phyloP scores from a whole-genome alignment of 345 rosid genomes.

The Turnera subulata region DNA sequence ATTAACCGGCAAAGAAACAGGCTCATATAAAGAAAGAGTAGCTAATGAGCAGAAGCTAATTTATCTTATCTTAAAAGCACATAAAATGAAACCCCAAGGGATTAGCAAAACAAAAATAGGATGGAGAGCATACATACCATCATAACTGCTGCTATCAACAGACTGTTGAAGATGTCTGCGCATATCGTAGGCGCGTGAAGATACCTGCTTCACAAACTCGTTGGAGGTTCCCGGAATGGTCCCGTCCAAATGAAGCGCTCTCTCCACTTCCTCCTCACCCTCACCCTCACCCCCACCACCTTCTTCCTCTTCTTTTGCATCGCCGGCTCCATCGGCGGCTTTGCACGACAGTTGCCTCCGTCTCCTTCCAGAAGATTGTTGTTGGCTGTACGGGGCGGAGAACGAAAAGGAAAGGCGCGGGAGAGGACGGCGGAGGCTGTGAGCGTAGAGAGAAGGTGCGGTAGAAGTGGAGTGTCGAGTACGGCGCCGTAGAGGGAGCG shows the following conservation, averaged over 20 bases:
- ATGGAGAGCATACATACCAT: slow-evolving; percentile 41
- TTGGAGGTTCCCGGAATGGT: slow-evolving; percentile 75
- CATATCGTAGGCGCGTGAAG: slow-evolving; percentile 97
- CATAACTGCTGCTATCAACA: slow-evolving; percentile 85
- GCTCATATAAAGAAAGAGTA: no score
- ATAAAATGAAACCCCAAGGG: not conserved
- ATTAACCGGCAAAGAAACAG: not conserved
- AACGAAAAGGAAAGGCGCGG: slow-evolving; percentile 28
- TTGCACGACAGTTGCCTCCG: slow-evolving; percentile 33
- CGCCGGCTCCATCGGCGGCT: slow-evolving; percentile 19
- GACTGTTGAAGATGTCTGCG: slow-evolving; percentile 80
- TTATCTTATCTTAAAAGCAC: no score
- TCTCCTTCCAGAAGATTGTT: slow-evolving; percentile 14
- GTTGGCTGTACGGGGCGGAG: slow-evolving; percentile 19
- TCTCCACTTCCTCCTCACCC: slow-evolving; percentile 65
- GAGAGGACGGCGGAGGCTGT: slow-evolving; percentile 8
- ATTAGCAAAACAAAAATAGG: not conserved
- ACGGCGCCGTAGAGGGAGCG: slow-evolving; percentile 34
- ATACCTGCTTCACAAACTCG: slow-evolving; percentile 78
- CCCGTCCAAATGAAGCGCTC: slow-evolving; percentile 91
- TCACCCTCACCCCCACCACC: slow-evolving; percentile 39
- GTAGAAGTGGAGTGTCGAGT: slow-evolving; percentile 9
- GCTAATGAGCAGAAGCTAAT: no score
- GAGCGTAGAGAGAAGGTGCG: slow-evolving; percentile 29
- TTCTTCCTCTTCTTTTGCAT: slow-evolving; percentile 13